A percentile compares a stretch with the other conserved stretches of the same genome.
phyloP scores from a whole-genome alignment of 225 moss, liverwort and hornwort genomes.

The Pseudoscleropodium purum region DNA sequence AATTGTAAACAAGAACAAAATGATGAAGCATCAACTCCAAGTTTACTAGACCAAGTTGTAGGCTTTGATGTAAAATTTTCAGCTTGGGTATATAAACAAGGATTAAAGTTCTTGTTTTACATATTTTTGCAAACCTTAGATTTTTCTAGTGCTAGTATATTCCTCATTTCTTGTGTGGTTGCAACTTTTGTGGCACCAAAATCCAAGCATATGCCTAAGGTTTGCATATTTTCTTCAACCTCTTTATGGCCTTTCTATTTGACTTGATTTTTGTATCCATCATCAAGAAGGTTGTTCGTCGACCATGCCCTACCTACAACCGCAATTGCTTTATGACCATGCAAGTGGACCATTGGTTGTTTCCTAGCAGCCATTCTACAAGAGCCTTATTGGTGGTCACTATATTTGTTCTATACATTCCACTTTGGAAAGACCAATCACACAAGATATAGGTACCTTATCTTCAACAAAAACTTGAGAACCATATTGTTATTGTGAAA shows the following conservation, averaged over 20 bases:
- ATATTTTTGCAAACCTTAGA: neutral
- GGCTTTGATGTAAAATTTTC: neutral
- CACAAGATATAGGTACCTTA: neutral
- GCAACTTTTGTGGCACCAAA: neutral
- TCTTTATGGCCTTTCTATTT: neutral
- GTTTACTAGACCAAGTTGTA: neutral
- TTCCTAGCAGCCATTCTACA: neutral
- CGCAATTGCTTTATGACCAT: neutral
- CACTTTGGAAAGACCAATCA: neutral
- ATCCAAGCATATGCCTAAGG: neutral
- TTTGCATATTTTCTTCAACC: neutral
- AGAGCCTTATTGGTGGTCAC: neutral
- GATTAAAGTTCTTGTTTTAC: neutral
- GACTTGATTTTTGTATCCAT: neutral
- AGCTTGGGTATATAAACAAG: neutral
- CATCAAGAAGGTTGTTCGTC: neutral
- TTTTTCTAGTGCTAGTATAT: neutral
- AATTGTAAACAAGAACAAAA: neutral
- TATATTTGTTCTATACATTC: neutral
- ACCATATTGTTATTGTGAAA: neutral
- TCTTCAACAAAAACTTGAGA: neutral
- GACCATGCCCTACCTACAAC: neutral
- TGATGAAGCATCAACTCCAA: neutral
- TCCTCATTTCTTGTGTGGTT: neutral
- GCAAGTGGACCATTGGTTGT: neutral